These are phyloP conservation scores for Helicocarpus griseus DNA, from an alignment of 2,329 filamentous ascomycete genomes.

Conservation along the genomic window DNA sequence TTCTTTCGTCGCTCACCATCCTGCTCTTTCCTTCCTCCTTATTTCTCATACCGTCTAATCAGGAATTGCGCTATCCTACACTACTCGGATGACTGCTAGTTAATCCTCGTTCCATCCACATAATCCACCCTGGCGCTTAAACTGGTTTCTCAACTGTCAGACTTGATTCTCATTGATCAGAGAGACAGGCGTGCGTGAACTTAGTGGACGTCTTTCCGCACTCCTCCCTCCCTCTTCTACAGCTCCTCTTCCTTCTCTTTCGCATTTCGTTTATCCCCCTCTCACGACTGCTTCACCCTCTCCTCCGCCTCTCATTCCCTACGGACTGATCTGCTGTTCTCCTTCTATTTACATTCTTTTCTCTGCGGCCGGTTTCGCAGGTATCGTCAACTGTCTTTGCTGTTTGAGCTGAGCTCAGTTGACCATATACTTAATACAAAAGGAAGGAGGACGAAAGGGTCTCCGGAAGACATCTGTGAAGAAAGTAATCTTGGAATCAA, in stretches of 20 bases:
- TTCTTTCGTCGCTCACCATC: neutral
- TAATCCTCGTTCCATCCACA: neutral
- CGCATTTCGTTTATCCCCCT: neutral
- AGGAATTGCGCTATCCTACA: neutral
- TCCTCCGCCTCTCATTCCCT: neutral
- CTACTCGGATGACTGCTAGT: neutral
- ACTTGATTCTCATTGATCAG: slow-evolving; percentile 1
- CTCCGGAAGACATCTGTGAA: neutral
- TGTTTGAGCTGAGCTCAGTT: neutral
- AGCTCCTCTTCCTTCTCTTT: neutral
- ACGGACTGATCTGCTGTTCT: neutral
- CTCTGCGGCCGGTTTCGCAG: slow-evolving; percentile 8
- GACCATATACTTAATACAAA: neutral
- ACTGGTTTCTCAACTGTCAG: neutral
- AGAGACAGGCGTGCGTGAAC: neutral
- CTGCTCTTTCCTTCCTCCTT: neutral
- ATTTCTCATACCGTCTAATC: neutral
- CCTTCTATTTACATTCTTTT: slow-evolving; percentile 1
- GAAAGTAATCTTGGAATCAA: too few species aligned
- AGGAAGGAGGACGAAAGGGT: neutral
- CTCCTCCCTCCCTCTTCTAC: neutral
- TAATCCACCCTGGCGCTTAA: slow-evolving; percentile 1
- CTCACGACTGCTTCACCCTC: neutral
- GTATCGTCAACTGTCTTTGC: neutral
- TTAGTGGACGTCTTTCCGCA: neutral